phyloP scores from a whole-genome alignment of 192 early-diverging fungal species.

The Podila minutissima region DNA sequence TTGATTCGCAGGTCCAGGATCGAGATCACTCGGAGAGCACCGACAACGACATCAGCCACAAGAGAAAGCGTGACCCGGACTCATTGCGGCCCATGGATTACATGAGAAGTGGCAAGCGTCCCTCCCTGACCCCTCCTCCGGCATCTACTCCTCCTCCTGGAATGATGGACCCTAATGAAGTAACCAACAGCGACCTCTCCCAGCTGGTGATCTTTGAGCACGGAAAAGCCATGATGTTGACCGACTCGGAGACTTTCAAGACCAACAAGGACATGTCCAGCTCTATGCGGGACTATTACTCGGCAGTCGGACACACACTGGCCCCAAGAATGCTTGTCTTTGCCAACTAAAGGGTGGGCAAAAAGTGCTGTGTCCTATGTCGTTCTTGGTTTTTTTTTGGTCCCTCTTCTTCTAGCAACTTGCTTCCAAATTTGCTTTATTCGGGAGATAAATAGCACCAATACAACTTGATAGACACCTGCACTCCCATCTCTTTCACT shows the following conservation, averaged over 20 bases:
- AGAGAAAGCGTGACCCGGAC: constrained; percentile 12
- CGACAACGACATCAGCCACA: constrained; percentile 10
- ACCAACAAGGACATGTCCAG: constrained; percentile 13
- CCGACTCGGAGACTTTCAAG: constrained; percentile 28
- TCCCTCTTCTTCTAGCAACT: too few relatives aligned
- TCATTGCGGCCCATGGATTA: constrained; percentile 12
- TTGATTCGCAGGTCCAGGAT: background rate
- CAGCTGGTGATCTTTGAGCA: constrained; percentile 46
- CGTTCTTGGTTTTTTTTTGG: background rate
- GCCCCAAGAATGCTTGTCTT: constrained; percentile 41
- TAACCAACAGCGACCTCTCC: constrained; percentile 35
- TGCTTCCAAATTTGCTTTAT: too few relatives aligned
- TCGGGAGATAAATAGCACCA: background rate
- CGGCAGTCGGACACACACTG: constrained; percentile 29
- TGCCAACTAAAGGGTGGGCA: constrained; percentile 3
- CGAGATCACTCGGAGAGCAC: background rate
- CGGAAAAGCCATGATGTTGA: constrained; percentile 32
- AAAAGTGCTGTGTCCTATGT: background rate
- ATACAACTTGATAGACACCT: background rate
- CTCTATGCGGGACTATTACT: constrained; percentile 46
- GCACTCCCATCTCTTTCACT: background rate
- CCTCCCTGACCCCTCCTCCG: constrained; percentile 34
- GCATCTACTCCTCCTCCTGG: constrained; percentile 20
- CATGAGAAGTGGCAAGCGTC: constrained; percentile 27
- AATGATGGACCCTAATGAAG: constrained; percentile 45